These are phyloP conservation scores for Chaetothyriales sp. DNA, from an alignment of 2,329 filamentous ascomycete genomes.

Conservation along the genomic window DNA sequence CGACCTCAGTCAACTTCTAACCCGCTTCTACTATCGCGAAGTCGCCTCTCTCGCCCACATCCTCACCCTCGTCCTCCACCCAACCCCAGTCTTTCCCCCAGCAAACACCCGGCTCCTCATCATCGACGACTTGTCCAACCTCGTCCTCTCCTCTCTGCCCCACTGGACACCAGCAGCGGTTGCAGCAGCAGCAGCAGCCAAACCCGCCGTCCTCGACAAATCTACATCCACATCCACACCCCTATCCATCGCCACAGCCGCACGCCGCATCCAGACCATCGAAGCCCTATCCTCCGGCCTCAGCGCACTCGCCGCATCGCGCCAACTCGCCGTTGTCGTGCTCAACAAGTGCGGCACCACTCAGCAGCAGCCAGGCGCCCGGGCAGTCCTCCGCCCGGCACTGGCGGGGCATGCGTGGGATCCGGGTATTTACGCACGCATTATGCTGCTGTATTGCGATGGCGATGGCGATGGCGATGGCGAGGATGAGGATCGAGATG, in stretches of 20 bases:
- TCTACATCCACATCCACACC: conserved; percentile 26
- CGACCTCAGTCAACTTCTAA: conserved; percentile 7
- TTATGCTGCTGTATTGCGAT: conserved; percentile 70
- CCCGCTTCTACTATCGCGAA: conserved; percentile 51
- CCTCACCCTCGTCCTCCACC: conserved; percentile 56
- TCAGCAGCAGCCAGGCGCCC: conserved; percentile 47
- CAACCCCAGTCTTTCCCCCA: conserved; percentile 49
- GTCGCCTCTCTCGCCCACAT: conserved; percentile 46
- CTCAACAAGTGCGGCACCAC: conserved; percentile 72
- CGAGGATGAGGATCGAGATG: conserved; percentile 26
- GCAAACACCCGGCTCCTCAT: conserved; percentile 52
- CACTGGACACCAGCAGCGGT: conserved; percentile 22
- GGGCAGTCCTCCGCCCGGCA: conserved; percentile 59
- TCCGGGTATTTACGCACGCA: conserved; percentile 52
- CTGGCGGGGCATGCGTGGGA: conserved; percentile 70
- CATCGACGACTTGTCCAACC: conserved; percentile 60
- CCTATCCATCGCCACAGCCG: too few species aligned
- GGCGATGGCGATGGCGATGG: conserved; percentile 35
- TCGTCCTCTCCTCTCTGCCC: conserved; percentile 58
- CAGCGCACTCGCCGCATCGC: conserved; percentile 58
- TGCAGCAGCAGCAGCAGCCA: conserved; percentile 29
- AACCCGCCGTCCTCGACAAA: too few species aligned
- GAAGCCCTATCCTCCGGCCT: conserved; percentile 46
- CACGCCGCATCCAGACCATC: conserved; percentile 37
- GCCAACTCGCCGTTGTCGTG: conserved; percentile 57